phyloP scores from a whole-genome alignment of 179 eudicot species.

The Heliamphora pulchella region DNA sequence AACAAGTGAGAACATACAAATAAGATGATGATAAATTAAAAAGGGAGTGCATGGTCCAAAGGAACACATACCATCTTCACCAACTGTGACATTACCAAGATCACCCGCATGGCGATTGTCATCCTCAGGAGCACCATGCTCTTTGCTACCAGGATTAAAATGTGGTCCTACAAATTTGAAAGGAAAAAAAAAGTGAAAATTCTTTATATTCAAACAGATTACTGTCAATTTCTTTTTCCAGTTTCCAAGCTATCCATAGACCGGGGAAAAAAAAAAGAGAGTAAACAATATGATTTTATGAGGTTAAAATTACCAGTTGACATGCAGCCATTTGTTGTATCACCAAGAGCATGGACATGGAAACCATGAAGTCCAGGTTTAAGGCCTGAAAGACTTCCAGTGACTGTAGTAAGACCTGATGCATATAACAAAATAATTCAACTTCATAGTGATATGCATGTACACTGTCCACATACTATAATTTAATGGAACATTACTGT shows the following conservation, averaged over 20 bases:
- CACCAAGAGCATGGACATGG: slow-evolving; percentile 92
- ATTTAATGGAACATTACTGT: slow-evolving; percentile 35
- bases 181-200: not conserved
- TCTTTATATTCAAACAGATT: not conserved
- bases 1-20: not conserved
- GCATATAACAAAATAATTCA: slow-evolving; percentile 7
- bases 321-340: slow-evolving; percentile 93
- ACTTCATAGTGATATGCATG: not conserved
- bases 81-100: slow-evolving; percentile 75
- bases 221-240: not conserved
- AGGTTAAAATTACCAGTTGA: slow-evolving; percentile 56
- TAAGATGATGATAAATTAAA: not conserved
- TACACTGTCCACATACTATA: not conserved
- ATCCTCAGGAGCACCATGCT: slow-evolving; percentile 92
- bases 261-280: not conserved
- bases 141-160: slow-evolving; percentile 74
- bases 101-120: slow-evolving; percentile 91
- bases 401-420: slow-evolving; percentile 78
- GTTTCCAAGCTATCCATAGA: not conserved
- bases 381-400: slow-evolving; percentile 71
- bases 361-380: slow-evolving; percentile 89
- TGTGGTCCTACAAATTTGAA: slow-evolving; percentile 59
- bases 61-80: slow-evolving; percentile 66
- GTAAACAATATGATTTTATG: not conserved
- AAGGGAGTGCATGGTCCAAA: not conserved